Evolutionary conservation across 768 basidiomycete species (phyloP).

Genomic region (Symmetrospora coprosmae): DNA sequence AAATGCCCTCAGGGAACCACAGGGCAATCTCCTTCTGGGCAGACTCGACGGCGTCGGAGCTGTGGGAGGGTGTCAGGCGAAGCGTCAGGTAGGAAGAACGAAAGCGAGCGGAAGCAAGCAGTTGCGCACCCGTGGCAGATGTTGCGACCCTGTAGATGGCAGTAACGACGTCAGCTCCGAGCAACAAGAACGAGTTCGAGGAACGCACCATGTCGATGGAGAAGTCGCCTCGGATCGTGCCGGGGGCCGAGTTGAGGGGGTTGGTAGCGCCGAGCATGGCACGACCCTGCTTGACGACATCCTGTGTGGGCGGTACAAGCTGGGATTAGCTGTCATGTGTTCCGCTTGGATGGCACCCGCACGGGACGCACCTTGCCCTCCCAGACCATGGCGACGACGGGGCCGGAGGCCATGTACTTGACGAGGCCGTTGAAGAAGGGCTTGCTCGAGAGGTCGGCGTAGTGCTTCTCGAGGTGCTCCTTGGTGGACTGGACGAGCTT

Average conservation of each 20-base stretch:
- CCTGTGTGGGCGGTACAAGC: slow-evolving; percentile 25
- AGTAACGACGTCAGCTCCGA: slow-evolving; percentile 69
- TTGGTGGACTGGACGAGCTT: slow-evolving; percentile 70
- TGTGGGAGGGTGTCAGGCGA: slow-evolving; percentile 29
- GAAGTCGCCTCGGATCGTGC: slow-evolving; percentile 41
- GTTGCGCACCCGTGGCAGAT: slow-evolving; percentile 33
- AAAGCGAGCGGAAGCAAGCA: background rate
- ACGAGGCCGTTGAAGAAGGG: slow-evolving; percentile 91
- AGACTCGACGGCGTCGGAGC: slow-evolving; percentile 40
- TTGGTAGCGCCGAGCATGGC: slow-evolving; percentile 92
- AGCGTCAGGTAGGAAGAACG: background rate
- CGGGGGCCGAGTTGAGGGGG: slow-evolving; percentile 75
- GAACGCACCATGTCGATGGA: slow-evolving; percentile 58
- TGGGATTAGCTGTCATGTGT: too few relatives aligned
- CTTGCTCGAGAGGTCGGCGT: slow-evolving; percentile 86
- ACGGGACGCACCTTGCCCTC: slow-evolving; percentile 46
- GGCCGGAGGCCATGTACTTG: slow-evolving; percentile 90
- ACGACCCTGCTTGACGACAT: slow-evolving; percentile 49
- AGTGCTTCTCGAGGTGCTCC: slow-evolving; percentile 89
- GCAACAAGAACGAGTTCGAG: slow-evolving; percentile 29
- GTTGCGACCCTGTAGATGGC: slow-evolving; percentile 78
- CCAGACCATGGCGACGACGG: slow-evolving; percentile 92
- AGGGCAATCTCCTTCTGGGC: slow-evolving; percentile 79
- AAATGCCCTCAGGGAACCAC: slow-evolving; percentile 82
- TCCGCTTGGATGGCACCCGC: background rate